Percentiles rank a stretch among this genome's conserved stretches.
These are phyloP conservation scores for Colletotrichum sp. DNA, from an alignment of 2,329 filamentous ascomycete species.

Conservation along the genomic window DNA sequence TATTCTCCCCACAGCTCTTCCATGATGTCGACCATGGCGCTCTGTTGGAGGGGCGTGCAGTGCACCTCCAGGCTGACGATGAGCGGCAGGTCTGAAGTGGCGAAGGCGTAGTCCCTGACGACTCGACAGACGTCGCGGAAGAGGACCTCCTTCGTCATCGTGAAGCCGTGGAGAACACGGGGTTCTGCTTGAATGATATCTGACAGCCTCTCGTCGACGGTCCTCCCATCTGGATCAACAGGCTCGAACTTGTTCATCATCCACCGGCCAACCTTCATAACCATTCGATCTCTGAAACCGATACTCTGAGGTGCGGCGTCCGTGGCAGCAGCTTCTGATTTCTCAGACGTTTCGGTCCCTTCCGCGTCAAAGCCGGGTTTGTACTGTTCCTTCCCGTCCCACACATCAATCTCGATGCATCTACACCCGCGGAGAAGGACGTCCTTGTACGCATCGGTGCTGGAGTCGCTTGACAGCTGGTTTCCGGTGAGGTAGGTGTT, in stretches of 20 bases:
- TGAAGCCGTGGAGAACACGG: slow-evolving; percentile 85
- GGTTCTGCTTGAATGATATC: slow-evolving; percentile 61
- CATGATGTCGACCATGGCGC: slow-evolving; percentile 93
- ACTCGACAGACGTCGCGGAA: slow-evolving; percentile 86
- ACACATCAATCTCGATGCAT: slow-evolving; percentile 94
- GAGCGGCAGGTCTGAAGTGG: slow-evolving; percentile 76
- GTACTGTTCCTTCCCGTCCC: slow-evolving; percentile 83
- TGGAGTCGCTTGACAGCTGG: slow-evolving; percentile 85
- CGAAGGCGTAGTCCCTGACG: slow-evolving; percentile 81
- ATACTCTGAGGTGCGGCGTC: background rate
- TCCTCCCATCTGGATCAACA: background rate
- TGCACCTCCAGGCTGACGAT: slow-evolving; percentile 96
- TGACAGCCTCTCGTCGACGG: slow-evolving; percentile 27
- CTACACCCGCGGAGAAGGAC: slow-evolving; percentile 85
- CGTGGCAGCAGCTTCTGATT: background rate
- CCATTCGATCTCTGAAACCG: background rate
- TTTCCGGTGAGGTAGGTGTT: slow-evolving; percentile 93
- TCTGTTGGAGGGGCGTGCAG: slow-evolving; percentile 79
- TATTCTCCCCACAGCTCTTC: slow-evolving; percentile 77
- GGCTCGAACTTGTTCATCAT: slow-evolving; percentile 24
- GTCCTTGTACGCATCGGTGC: slow-evolving; percentile 85
- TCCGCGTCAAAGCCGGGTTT: slow-evolving; percentile 65
- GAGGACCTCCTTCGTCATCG: slow-evolving; percentile 84
- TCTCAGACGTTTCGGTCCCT: background rate
- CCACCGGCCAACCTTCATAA: background rate